Evolutionary conservation across 169 alveolate species (phyloP), one percentile per base, ranked within the genome.

Genomic region (Hepatocystis sp.): DNA sequence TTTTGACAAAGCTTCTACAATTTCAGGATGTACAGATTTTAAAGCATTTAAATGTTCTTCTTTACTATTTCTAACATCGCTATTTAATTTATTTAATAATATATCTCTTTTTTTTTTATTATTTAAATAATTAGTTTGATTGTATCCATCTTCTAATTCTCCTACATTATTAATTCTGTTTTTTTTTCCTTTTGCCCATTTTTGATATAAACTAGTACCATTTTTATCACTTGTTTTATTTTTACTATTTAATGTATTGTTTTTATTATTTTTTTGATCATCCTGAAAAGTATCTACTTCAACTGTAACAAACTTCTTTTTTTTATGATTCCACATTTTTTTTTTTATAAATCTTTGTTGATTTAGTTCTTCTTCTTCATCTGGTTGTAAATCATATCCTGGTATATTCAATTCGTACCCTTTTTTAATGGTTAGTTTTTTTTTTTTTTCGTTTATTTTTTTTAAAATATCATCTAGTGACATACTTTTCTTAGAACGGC

Each of bases 361-460:
- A 30, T 66, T 90, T 32, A 90, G 34, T 58, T 90, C 93, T 30
- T 55, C 78, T n/a, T 84, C 90, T 46, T 90, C 93, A 68, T 90
- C 93, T 36, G 93, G 93, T n/a, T 55, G 88, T 61, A 90, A 66
- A 39, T 90, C 93, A 78, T 47, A 68, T 52, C 86, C 66, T 0
- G 88, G 84, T 2, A 58, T 25, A 34, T 89, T 90, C 13, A 89
- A 30, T 27, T 67, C 90, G 7, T 84, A 47, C 17, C 65, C 84
- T 15, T 44, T 2, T 40, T 13, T 25, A 7, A 84, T 47, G 19
- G 66, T 60, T 28, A 32, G 58, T 61, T 49, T 67, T 44, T 56
- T 66, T 47, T 44, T 84, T 51, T 49, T 76, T 30, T 76, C 44
- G 8, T 76, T 76, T 21, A 76, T 76, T 58, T 42, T 76, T 76